Percentiles rank a stretch among this genome's conserved stretches.
phyloP scores from a whole-genome alignment of 2,329 filamentous ascomycete genomes.

The Penicillium verrucosum region DNA sequence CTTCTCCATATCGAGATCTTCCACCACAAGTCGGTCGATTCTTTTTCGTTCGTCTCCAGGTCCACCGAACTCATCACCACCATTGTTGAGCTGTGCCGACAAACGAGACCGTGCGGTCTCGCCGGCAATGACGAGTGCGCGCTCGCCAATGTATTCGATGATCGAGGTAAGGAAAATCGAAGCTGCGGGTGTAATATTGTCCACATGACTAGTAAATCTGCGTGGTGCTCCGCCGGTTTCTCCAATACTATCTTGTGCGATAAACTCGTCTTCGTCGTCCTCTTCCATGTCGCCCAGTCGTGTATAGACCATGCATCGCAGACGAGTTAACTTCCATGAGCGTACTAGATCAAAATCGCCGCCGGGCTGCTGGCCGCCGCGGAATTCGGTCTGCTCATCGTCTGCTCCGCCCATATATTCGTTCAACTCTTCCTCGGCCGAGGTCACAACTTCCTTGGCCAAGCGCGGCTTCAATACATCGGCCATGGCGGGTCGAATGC shows the following conservation, averaged over 20 bases:
- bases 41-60: conserved; percentile 50
- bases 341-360: conserved; percentile 84
- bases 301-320: conserved; percentile 98
- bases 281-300: conserved; percentile 96
- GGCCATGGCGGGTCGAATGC: conserved; percentile 75
- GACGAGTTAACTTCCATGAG: conserved; percentile 86
- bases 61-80: conserved; percentile 53
- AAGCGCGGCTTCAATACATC: conserved; percentile 88
- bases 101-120: conserved; percentile 64
- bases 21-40: conserved; percentile 65
- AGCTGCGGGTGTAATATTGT: conserved; percentile 79
- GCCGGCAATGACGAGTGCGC: conserved; percentile 80
- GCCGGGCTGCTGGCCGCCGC: conserved; percentile 49
- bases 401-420: conserved; percentile 81
- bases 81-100: conserved; percentile 45
- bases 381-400: conserved; percentile 67
- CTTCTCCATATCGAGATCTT: conserved; percentile 89
- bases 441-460: conserved; percentile 76
- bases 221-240: conserved; percentile 57
- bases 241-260: conserved; percentile 72
- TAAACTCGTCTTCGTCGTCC: conserved; percentile 88
- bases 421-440: conserved; percentile 79
- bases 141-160: conserved; percentile 89
- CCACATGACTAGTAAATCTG: conserved; percentile 54
- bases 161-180: conserved; percentile 96